Base-by-base conservation (phyloP, 176 grass and related monocot species). In the Calamus simplicifolius region DNA sequence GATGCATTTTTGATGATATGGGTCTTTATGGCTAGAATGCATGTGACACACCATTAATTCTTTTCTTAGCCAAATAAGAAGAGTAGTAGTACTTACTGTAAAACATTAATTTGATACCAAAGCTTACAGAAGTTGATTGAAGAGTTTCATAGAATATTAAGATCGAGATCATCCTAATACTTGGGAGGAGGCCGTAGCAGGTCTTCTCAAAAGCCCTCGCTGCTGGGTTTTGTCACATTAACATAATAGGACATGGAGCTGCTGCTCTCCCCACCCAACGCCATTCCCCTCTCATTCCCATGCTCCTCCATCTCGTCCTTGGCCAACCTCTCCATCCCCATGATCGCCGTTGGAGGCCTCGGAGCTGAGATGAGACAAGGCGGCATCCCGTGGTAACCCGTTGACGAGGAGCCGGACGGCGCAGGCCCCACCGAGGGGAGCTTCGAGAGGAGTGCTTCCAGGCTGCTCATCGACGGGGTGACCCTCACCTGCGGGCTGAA, bases 401-500 rank as follows among this genome's bases (percentile, higher is more conserved):
- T 28, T 0, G 67, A 79, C 15, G 79, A 74, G 51, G 35, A 38
- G 7, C 66, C 66, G 16, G 53, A n/a, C 4, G 66, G 48, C 0
- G 57, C 55, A 17, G 84, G 78, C 27, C 83, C 78, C 29, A 98
- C 93, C 0, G 93, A 88, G 0, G 93, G 87, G 5, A 98, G 93
- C 77, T 92, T 98, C 49, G 93, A 98, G 30, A 98, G 87, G 69
- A 98, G 79, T 25, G 93, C 87, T 69, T 98, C 93, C 25, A 98
- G 88, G 70, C 93, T 92, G 77, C 93, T 98, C 93, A 98, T 98
- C 3, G 93, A 98, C 51, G 93, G 93, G 79, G 80, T 82, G 58
- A 92, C 79, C 71, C 83, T 78, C 73, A 85, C 66, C 1, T 61
- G 57, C 3, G 29, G 49, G 50, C 69, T 71, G 68, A 80, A 89